Evolutionary conservation across 73 alveolate species (phyloP).

Genomic region (Paramecium octaurelia): DNA sequence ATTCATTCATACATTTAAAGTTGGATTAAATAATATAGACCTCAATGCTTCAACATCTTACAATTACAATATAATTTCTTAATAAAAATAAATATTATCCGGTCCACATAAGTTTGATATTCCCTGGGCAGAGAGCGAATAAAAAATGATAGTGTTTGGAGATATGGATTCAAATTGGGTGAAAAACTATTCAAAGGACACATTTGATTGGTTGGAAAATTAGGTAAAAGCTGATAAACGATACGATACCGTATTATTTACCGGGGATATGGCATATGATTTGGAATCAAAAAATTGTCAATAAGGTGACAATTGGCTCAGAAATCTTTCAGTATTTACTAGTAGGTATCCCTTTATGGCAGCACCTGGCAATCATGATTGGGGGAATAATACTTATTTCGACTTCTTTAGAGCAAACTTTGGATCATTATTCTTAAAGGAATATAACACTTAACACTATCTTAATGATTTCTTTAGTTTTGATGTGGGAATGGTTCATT

Average conservation of each 20-base stretch:
- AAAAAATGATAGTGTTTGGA: conserved; percentile 18
- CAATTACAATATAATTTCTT: background rate
- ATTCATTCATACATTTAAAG: background rate
- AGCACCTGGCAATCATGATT: conserved; percentile 47
- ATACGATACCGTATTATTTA: background rate
- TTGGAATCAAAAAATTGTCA: conserved; percentile 9
- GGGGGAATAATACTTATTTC: background rate
- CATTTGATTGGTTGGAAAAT: background rate
- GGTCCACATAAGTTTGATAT: background rate
- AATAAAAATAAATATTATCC: background rate
- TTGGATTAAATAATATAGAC: background rate
- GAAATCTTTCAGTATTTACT: conserved; percentile 16
- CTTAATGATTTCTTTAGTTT: conserved; percentile 2
- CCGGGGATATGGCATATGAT: conserved; percentile 54
- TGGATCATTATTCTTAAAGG: background rate
- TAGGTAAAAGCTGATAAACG: background rate
- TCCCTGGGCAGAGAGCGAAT: background rate
- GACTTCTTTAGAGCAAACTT: background rate
- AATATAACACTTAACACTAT: background rate
- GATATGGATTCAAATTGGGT: conserved; percentile 46
- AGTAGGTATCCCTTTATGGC: conserved; percentile 5
- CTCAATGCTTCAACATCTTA: background rate
- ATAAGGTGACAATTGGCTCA: conserved; percentile 30
- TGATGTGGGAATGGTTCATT: conserved; percentile 47
- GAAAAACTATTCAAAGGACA: background rate